Evolutionary conservation across 208 protist genomes (phyloP).

Genomic region (Sergeia podlipaevii): DNA sequence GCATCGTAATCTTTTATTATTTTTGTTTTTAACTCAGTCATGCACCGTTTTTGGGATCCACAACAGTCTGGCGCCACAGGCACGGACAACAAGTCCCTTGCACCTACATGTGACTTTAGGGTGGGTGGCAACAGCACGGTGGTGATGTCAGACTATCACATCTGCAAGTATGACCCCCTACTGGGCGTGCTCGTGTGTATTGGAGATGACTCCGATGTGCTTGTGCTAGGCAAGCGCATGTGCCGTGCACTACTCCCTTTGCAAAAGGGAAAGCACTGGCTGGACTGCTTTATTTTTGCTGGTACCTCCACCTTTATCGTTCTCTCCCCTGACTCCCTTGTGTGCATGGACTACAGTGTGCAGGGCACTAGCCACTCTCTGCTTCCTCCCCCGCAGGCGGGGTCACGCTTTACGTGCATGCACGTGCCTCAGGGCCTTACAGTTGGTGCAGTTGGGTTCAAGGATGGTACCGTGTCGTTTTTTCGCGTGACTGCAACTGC

Average conservation of each 20-base stretch:
- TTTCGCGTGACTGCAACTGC: slow-evolving; percentile 45
- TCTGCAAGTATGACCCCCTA: slow-evolving; percentile 72
- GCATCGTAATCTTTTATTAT: neutral
- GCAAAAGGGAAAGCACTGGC: slow-evolving; percentile 51
- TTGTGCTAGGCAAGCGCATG: slow-evolving; percentile 62
- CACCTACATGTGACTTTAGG: too few relatives aligned
- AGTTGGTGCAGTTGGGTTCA: slow-evolving; percentile 58
- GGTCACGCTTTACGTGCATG: slow-evolving; percentile 49
- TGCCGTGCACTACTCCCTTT: slow-evolving; percentile 50
- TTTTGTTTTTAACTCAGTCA: neutral
- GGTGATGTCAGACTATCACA: slow-evolving; percentile 78
- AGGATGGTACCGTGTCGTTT: slow-evolving; percentile 62
- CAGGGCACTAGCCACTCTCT: slow-evolving; percentile 22
- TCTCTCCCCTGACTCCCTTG: slow-evolving; percentile 57
- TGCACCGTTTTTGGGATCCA: slow-evolving; percentile 6
- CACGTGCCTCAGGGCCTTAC: slow-evolving; percentile 76
- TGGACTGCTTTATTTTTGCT: slow-evolving; percentile 65
- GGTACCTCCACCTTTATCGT: slow-evolving; percentile 77
- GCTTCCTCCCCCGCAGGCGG: slow-evolving; percentile 17
- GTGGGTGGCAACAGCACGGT: slow-evolving; percentile 46
- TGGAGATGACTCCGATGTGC: slow-evolving; percentile 60
- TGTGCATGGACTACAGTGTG: slow-evolving; percentile 66
- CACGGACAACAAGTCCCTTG: slow-evolving; percentile 9
- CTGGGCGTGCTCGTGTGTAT: slow-evolving; percentile 68
- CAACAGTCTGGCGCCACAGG: neutral